Conservation (phyloP, 768 basidiomycete species). For the Strobilomyces echinocephalus region DNA sequence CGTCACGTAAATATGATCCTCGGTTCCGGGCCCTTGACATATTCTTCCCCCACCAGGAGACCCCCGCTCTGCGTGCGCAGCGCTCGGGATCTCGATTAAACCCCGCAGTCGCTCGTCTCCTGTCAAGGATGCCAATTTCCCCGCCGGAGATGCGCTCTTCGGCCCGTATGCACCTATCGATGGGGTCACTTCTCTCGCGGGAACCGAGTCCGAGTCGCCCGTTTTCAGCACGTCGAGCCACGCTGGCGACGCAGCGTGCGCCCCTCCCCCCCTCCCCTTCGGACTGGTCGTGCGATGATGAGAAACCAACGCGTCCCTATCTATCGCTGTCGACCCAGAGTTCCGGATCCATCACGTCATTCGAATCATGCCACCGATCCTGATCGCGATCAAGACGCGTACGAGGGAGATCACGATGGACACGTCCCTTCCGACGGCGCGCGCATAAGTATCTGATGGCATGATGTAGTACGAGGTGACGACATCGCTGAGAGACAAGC, state of each 20-base stretch:
- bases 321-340: neutral
- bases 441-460: too few species aligned
- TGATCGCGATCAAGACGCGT: neutral
- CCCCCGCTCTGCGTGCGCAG: too few species aligned
- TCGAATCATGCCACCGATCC: neutral
- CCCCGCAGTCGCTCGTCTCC: too few species aligned
- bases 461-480: too few species aligned
- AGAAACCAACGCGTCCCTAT: neutral
- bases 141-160: neutral
- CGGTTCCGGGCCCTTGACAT: neutral
- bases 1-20: neutral
- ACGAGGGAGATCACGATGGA: neutral
- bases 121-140: too few species aligned
- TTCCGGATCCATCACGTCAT: neutral
- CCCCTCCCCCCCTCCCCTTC: neutral
- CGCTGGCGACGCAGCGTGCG: neutral
- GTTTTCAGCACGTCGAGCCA: neutral
- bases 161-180: neutral
- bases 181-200: neutral
- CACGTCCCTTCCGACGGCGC: neutral
- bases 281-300: neutral
- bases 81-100: neutral
- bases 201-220: neutral
- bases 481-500: too few species aligned
- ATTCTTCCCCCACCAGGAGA: neutral